Percentiles rank a stretch among this genome's conserved stretches.
Conservation (phyloP, 2,329 filamentous ascomycete genomes). For the Monosporascus sp. region DNA sequence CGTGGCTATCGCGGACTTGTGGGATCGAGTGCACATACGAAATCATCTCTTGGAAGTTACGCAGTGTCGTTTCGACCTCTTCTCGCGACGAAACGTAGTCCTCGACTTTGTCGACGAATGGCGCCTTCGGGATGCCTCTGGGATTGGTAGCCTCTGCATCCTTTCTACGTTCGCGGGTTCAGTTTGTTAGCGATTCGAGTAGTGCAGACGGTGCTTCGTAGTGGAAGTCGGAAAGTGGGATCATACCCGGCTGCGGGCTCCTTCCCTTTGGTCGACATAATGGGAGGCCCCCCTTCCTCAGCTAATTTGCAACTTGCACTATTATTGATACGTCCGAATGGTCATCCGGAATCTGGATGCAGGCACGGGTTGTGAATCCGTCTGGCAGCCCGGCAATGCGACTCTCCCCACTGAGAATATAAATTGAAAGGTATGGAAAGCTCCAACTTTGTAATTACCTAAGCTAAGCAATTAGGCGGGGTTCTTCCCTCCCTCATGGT, state of each 20-base stretch:
- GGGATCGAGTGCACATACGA: slow-evolving; percentile 53
- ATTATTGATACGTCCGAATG: no score
- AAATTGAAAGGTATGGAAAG: no score
- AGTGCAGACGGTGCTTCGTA: neutral
- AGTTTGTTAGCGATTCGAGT: slow-evolving; percentile 2
- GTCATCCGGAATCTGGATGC: no score
- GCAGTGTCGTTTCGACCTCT: slow-evolving; percentile 75
- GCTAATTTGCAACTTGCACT: no score
- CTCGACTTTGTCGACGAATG: slow-evolving; percentile 83
- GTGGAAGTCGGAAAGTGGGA: neutral
- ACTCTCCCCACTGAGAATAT: no score
- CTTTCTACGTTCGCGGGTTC: slow-evolving; percentile 30
- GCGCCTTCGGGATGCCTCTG: slow-evolving; percentile 76
- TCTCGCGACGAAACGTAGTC: slow-evolving; percentile 76
- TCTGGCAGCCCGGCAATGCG: no score
- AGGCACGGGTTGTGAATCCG: no score
- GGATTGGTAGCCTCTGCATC: slow-evolving; percentile 64
- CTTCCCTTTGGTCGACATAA: slow-evolving; percentile 20
- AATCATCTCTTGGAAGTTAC: slow-evolving; percentile 90
- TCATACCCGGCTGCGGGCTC: slow-evolving; percentile 15
- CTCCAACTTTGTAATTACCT: no score
- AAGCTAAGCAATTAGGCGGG: no score
- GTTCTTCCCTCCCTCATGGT: no score
- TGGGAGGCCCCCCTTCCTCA: slow-evolving; percentile 5
- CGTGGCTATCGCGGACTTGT: neutral